A percentile compares a stretch with the other conserved stretches of the same genome.
Conservation (phyloP, 306 rosid species). For the Lathyrus tuberosus region DNA sequence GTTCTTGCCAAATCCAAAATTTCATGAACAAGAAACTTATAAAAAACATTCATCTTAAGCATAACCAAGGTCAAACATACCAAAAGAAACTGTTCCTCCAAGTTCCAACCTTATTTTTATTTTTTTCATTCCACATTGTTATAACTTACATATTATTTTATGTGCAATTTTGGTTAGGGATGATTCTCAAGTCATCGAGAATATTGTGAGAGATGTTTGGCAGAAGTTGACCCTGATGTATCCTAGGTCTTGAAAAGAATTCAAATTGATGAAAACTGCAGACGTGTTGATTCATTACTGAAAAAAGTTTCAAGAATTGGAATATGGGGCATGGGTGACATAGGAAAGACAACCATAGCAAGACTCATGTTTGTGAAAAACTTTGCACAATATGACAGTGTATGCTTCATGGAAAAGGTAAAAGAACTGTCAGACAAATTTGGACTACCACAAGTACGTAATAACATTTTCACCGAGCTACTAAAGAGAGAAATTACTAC, state of each 20-base stretch:
- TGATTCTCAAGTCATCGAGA: conserved; percentile 2
- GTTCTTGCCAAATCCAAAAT: too few species aligned
- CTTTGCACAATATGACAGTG: conserved; percentile 19
- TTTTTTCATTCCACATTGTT: too few species aligned
- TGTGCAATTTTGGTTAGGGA: conserved; percentile 1
- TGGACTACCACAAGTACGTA: neutral
- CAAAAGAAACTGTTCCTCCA: too few species aligned
- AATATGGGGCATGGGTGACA: conserved; percentile 43
- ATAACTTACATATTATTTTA: neutral
- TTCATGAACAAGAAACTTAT: too few species aligned
- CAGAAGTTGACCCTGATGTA: neutral
- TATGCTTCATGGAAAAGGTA: conserved; percentile 31
- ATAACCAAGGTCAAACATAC: too few species aligned
- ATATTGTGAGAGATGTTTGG: conserved; percentile 28
- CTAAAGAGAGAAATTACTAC: neutral
- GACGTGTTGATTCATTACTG: neutral
- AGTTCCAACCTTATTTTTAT: too few species aligned
- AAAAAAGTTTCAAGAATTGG: conserved; percentile 1
- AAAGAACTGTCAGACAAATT: neutral
- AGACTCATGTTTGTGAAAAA: neutral
- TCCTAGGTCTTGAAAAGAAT: conserved; percentile 18
- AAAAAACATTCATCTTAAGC: too few species aligned
- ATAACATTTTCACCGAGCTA: conserved; percentile 17
- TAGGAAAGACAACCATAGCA: conserved; percentile 21
- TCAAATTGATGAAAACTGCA: neutral